Conservation (phyloP, 306 rosid genomes). For the Carpinus viminea region DNA sequence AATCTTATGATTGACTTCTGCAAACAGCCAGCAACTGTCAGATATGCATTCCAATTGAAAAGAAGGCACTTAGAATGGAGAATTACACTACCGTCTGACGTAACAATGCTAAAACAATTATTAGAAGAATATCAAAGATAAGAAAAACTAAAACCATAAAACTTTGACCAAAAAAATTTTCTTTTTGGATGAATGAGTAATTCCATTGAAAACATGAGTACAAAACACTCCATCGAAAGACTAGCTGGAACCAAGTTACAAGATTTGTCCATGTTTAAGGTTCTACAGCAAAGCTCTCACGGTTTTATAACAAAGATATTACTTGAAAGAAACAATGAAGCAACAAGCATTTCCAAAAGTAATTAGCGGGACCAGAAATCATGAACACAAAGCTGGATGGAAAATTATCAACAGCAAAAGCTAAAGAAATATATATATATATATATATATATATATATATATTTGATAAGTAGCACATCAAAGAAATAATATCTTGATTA, state of each 20-base stretch:
- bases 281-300: neutral
- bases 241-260: too few species aligned
- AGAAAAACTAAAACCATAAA: neutral
- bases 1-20: conserved; percentile 16
- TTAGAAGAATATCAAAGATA: neutral
- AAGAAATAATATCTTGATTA: neutral
- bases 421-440: neutral
- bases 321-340: neutral
- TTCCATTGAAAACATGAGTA: too few species aligned
- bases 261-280: neutral
- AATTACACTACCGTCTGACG: conserved; percentile 6
- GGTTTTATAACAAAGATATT: neutral
- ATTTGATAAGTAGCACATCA: neutral
- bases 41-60: conserved; percentile 18
- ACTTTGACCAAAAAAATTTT: neutral
- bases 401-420: neutral
- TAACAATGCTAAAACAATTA: conserved; percentile 6
- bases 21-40: conserved; percentile 27
- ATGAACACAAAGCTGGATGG: neutral
- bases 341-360: neutral
- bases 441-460: too few species aligned
- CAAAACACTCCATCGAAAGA: too few species aligned
- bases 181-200: too few species aligned
- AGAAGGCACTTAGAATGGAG: conserved; percentile 8
- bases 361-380: neutral